Conservation (phyloP, 768 basidiomycete genomes). For the Tephrocybe sp. region DNA sequence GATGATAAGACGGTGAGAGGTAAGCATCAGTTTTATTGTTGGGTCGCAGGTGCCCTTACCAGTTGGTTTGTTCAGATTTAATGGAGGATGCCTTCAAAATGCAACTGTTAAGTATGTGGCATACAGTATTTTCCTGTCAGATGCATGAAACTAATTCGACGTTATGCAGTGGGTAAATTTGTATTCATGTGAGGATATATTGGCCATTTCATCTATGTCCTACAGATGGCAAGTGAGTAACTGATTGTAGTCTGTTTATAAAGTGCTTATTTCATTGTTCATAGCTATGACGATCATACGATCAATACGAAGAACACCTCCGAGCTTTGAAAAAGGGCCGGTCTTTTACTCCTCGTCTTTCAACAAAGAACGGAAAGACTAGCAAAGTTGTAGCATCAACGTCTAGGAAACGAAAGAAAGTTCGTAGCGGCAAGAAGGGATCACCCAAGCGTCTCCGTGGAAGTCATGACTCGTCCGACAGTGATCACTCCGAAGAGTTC, state of each 20-base stretch:
- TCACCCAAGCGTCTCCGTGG: conserved; percentile 43
- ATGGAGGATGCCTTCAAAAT: conserved; percentile 63
- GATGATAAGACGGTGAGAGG: conserved; percentile 65
- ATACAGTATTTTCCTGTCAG: background rate
- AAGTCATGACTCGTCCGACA: conserved; percentile 24
- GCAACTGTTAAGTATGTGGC: conserved; percentile 57
- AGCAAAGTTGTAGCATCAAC: background rate
- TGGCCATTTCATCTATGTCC: too few species aligned
- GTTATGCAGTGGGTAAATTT: too few species aligned
- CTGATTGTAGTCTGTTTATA: background rate
- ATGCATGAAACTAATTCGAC: conserved; percentile 2
- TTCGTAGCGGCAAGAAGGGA: conserved; percentile 32
- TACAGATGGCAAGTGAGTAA: too few species aligned
- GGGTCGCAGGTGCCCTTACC: background rate
- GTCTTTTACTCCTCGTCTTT: conserved; percentile 39
- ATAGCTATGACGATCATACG: conserved; percentile 55
- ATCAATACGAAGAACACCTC: conserved; percentile 49
- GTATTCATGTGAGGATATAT: too few species aligned
- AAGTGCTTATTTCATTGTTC: conserved; percentile 1
- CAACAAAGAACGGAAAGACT: conserved; percentile 19
- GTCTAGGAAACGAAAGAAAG: conserved; percentile 51
- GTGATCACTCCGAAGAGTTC: conserved; percentile 33
- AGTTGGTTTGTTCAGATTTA: conserved; percentile 34
- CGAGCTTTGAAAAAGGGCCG: conserved; percentile 43
- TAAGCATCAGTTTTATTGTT: conserved; percentile 14